Percentiles rank a stretch among this genome's conserved stretches.
phyloP scores from a whole-genome alignment of 495 filamentous ascomycete species.

The Chaetomidium leptoderma region DNA sequence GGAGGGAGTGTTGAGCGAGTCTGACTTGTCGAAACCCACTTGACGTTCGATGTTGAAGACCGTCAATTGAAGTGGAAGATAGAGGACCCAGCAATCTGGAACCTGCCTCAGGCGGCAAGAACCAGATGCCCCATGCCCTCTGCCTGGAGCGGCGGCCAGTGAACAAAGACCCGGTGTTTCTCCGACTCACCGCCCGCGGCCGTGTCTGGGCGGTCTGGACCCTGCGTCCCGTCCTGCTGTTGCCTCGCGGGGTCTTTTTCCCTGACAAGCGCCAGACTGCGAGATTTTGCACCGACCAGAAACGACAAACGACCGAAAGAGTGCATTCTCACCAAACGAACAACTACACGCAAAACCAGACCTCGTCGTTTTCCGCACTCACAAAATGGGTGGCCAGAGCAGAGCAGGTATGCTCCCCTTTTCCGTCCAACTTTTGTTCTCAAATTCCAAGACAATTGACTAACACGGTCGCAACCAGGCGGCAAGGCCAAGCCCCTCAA shows the following conservation, averaged over 20 bases:
- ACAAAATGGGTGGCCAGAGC: conserved; percentile 61
- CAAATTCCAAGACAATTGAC: conserved; percentile 10
- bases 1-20: too few relatives aligned
- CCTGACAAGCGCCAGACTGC: not conserved
- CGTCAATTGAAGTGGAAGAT: not conserved
- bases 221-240: not conserved
- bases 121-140: too few relatives aligned
- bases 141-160: not conserved
- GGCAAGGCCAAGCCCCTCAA: conserved; percentile 85
- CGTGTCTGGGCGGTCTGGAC: not conserved
- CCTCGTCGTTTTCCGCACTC: not conserved
- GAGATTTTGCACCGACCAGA: not conserved
- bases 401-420: conserved; percentile 53
- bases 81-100: not conserved
- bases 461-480: conserved; percentile 44
- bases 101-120: not conserved
- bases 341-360: not conserved
- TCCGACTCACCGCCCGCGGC: conserved; percentile 13
- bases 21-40: not conserved
- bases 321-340: not conserved
- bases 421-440: not conserved
- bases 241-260: not conserved
- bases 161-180: conserved; percentile 4
- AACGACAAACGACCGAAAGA: too few relatives aligned
- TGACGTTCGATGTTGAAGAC: not conserved